These are phyloP conservation scores for Serendipita indica DNA, from an alignment of 768 basidiomycete genomes.

Conservation along the genomic window DNA sequence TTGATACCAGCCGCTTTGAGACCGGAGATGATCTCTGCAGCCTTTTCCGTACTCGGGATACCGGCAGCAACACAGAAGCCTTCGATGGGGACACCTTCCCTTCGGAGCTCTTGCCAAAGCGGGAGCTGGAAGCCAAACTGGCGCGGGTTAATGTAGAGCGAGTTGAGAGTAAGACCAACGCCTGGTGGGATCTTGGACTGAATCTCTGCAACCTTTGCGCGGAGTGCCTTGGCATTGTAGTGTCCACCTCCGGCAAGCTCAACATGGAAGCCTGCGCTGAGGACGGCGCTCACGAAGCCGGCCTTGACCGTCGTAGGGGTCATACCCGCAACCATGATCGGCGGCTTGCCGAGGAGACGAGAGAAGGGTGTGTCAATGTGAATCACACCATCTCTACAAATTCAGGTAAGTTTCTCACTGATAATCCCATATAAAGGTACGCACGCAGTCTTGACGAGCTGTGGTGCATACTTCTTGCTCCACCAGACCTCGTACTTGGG, in stretches of 20 bases:
- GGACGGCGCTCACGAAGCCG: constrained; percentile 85
- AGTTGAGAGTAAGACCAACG: constrained; percentile 84
- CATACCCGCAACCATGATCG: constrained; percentile 99
- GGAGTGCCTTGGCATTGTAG: constrained; percentile 81
- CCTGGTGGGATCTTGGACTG: constrained; percentile 72
- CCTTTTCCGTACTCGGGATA: constrained; percentile 93
- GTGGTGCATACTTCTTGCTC: constrained; percentile 76
- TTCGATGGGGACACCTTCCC: constrained; percentile 88
- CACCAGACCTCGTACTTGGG: constrained; percentile 78
- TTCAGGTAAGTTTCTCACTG: not conserved
- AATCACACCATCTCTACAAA: constrained; percentile 69
- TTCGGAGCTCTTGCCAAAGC: constrained; percentile 94
- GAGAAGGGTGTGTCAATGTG: constrained; percentile 95
- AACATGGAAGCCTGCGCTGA: constrained; percentile 88
- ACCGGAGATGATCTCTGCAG: constrained; percentile 84
- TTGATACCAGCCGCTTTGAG: constrained; percentile 75
- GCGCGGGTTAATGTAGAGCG: constrained; percentile 95
- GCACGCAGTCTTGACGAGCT: constrained; percentile 78
- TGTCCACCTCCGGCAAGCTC: constrained; percentile 98
- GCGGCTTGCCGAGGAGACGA: constrained; percentile 87
- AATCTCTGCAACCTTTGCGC: constrained; percentile 85
- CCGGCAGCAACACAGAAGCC: constrained; percentile 99
- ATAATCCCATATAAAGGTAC: constrained; percentile 21
- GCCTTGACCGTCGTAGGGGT: constrained; percentile 93
- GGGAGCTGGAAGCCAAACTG: constrained; percentile 97